Evolutionary conservation across 1,284 basidiomycete genomes (phyloP).

Genomic region (Puccinia hordei): DNA sequence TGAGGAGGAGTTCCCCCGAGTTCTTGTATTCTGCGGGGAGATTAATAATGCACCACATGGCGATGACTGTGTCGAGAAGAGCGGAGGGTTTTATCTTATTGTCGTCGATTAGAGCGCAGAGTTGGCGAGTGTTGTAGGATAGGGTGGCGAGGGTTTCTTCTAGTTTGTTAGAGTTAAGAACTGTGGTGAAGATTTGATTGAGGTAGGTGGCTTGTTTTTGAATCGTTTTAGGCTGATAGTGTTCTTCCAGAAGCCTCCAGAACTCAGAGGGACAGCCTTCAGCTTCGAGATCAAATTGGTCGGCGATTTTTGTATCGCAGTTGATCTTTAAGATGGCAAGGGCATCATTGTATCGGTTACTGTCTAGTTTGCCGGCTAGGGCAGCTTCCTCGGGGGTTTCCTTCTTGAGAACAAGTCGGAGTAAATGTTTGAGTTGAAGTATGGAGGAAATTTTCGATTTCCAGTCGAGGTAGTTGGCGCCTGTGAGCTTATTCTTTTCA

Average conservation of each 20-base stretch:
- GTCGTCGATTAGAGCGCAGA: constrained; percentile 20
- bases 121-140: neutral
- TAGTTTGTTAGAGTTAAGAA: neutral
- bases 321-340: neutral
- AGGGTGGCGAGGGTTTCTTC: neutral
- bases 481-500: too few relatives aligned
- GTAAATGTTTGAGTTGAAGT: neutral
- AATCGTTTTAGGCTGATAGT: too few relatives aligned
- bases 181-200: neutral
- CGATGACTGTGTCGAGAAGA: too few relatives aligned
- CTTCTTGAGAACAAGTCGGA: neutral
- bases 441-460: neutral
- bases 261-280: too few relatives aligned
- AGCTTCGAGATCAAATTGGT: neutral
- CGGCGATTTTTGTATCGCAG: constrained; percentile 1
- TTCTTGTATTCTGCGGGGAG: too few relatives aligned
- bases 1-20: too few relatives aligned
- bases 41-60: too few relatives aligned
- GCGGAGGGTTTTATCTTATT: too few relatives aligned
- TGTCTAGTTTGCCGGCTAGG: neutral
- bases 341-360: neutral
- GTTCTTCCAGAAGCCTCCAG: too few relatives aligned
- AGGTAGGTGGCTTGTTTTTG: too few relatives aligned
- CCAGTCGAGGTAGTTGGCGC: neutral
- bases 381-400: neutral